Percentiles rank a stretch among this genome's conserved stretches.
Evolutionary conservation across 78 protist species (phyloP).

Genomic region (Cavenderia fasciculata): DNA sequence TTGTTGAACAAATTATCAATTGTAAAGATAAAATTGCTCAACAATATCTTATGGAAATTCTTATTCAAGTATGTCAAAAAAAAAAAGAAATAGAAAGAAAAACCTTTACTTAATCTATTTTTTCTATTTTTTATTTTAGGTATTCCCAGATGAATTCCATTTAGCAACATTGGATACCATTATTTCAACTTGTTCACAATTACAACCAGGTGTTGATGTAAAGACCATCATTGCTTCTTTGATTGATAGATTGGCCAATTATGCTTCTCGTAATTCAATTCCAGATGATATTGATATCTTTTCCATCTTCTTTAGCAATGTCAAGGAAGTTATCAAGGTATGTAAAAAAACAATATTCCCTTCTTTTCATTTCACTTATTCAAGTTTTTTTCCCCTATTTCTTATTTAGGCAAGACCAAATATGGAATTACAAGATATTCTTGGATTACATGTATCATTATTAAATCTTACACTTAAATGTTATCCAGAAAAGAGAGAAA

Average conservation of each 20-base stretch:
- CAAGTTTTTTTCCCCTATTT: neutral
- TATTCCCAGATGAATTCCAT: conserved; percentile 98
- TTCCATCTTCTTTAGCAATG: conserved; percentile 78
- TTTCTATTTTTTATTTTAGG: conserved; percentile 63
- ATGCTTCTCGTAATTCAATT: conserved; percentile 58
- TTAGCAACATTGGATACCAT: conserved; percentile 88
- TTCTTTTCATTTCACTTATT: neutral
- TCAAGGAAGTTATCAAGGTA: conserved; percentile 60
- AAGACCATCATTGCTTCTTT: conserved; percentile 86
- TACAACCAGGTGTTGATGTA: conserved; percentile 92
- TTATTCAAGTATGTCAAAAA: conserved; percentile 88
- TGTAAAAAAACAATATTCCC: neutral
- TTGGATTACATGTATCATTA: conserved; percentile 85
- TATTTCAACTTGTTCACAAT: conserved; percentile 80
- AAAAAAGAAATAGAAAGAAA: no score
- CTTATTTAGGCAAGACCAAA: conserved; percentile 53
- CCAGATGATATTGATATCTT: conserved; percentile 84
- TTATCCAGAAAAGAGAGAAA: conserved; percentile 86
- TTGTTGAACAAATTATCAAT: conserved; percentile 88
- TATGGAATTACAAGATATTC: conserved; percentile 78
- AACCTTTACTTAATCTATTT: no score
- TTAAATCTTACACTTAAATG: conserved; percentile 85
- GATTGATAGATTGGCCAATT: conserved; percentile 92
- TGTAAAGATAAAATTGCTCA: conserved; percentile 98
- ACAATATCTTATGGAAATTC: conserved; percentile 96